phyloP scores from a whole-genome alignment of 2,329 filamentous ascomycete genomes.

The Arthrobotrys entomopaga region DNA sequence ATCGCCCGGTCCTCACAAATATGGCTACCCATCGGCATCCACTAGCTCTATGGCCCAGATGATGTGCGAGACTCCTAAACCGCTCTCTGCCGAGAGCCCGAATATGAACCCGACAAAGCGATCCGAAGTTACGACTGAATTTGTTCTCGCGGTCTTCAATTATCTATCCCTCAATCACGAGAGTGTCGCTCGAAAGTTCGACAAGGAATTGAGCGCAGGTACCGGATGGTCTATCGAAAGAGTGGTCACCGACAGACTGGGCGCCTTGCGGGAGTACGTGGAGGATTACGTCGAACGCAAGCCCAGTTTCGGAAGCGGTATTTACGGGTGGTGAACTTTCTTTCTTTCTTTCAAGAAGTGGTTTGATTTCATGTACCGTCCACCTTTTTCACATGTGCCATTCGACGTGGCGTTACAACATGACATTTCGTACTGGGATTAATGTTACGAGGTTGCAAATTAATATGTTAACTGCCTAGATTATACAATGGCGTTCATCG shows the following conservation, averaged over 20 bases:
- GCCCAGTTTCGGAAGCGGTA: constrained; percentile 57
- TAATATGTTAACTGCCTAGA: not conserved
- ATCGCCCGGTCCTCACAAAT: constrained; percentile 39
- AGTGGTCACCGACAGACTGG: constrained; percentile 56
- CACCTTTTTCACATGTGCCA: too few species aligned
- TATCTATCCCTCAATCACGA: constrained; percentile 58
- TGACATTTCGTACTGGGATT: not conserved
- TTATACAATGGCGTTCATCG: not conserved
- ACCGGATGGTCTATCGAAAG: constrained; percentile 56
- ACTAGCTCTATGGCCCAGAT: constrained; percentile 44
- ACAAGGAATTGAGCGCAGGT: constrained; percentile 56
- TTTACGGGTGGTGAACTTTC: constrained; percentile 34
- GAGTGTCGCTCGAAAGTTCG: constrained; percentile 58
- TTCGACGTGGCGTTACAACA: too few species aligned
- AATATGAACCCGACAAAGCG: constrained; percentile 42
- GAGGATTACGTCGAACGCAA: constrained; percentile 58
- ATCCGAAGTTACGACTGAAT: constrained; percentile 57
- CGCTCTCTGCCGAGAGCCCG: constrained; percentile 35
- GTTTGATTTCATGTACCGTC: not conserved
- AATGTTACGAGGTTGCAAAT: not conserved
- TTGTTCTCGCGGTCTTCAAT: constrained; percentile 57
- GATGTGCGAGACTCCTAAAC: constrained; percentile 45
- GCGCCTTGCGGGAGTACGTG: constrained; percentile 57
- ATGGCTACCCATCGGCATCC: constrained; percentile 44
- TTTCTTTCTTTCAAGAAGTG: not conserved